phyloP scores from a whole-genome alignment of 148 eudicot species.

The Amaranthus hypochondriacus region DNA sequence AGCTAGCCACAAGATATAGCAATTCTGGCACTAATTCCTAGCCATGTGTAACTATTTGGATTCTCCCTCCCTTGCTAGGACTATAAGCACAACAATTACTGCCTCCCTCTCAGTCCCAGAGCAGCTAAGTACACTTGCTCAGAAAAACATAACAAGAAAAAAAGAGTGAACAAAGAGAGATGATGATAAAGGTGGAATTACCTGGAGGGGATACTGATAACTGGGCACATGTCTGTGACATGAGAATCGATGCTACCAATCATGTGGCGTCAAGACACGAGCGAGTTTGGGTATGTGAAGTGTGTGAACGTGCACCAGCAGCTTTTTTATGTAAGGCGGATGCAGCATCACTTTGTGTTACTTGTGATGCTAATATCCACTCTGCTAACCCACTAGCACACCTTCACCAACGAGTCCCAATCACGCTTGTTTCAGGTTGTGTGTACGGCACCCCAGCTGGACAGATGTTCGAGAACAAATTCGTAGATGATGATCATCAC shows the following conservation, averaged over 20 bases:
- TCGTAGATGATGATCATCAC: constrained; percentile 33
- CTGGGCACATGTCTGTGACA: too few species aligned
- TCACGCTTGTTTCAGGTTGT: constrained; percentile 37
- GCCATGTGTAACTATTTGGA: too few species aligned
- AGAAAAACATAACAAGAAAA: too few species aligned
- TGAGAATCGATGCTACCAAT: constrained; percentile 17
- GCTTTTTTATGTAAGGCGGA: constrained; percentile 89
- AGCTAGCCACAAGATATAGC: too few species aligned
- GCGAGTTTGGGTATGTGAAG: constrained; percentile 74
- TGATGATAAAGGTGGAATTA: too few species aligned
- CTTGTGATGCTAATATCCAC: constrained; percentile 81
- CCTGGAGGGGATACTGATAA: too few species aligned
- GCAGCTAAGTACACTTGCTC: too few species aligned
- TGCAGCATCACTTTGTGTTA: constrained; percentile 74
- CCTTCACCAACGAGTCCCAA: constrained; percentile 84
- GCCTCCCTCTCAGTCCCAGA: too few species aligned
- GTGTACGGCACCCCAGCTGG: constrained; percentile 28
- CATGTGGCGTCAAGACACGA: constrained; percentile 46
- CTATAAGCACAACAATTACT: too few species aligned
- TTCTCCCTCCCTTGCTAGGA: too few species aligned
- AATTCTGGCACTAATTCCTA: too few species aligned
- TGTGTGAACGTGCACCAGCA: constrained; percentile 81
- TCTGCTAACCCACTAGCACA: constrained; percentile 85
- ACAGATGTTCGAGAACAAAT: constrained; percentile 24
- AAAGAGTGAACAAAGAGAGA: too few species aligned